These are phyloP conservation scores for Durio zibethinus DNA, from an alignment of 345 rosid genomes.

Conservation along the genomic window DNA sequence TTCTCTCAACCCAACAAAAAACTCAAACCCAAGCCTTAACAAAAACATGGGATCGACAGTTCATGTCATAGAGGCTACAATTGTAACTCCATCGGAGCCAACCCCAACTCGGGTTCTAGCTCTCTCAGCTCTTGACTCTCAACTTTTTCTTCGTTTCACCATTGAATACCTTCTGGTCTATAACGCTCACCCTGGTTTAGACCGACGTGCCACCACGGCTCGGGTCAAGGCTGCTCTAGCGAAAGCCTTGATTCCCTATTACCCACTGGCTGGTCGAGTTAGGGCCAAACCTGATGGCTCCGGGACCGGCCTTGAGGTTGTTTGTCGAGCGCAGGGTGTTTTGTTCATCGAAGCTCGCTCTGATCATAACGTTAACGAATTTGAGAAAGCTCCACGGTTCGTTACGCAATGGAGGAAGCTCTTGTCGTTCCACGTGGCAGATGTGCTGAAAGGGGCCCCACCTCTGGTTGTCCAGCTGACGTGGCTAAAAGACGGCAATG, in stretches of 20 bases:
- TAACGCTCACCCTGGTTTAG: conserved; percentile 32
- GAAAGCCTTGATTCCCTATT: conserved; percentile 57
- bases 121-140: conserved; percentile 84
- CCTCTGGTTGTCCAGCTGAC: conserved; percentile 76
- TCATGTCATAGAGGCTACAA: conserved; percentile 48
- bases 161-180: conserved; percentile 68
- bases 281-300: conserved; percentile 40
- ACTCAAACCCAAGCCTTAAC: neutral
- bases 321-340: conserved; percentile 68
- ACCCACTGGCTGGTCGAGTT: conserved; percentile 84
- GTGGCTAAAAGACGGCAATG: conserved; percentile 77
- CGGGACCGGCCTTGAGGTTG: conserved; percentile 47
- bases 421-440: conserved; percentile 52
- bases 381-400: conserved; percentile 51
- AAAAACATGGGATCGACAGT: conserved; percentile 43
- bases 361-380: conserved; percentile 38
- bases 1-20: neutral
- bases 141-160: conserved; percentile 85
- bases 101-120: conserved; percentile 60
- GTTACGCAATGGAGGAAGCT: conserved; percentile 73
- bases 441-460: conserved; percentile 74
- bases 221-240: conserved; percentile 61
- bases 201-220: conserved; percentile 28
- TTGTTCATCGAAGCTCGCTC: conserved; percentile 58
- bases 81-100: conserved; percentile 56